phyloP scores from a whole-genome alignment of 164 flowering plant genomes.

The Tinospora cordifolia region DNA sequence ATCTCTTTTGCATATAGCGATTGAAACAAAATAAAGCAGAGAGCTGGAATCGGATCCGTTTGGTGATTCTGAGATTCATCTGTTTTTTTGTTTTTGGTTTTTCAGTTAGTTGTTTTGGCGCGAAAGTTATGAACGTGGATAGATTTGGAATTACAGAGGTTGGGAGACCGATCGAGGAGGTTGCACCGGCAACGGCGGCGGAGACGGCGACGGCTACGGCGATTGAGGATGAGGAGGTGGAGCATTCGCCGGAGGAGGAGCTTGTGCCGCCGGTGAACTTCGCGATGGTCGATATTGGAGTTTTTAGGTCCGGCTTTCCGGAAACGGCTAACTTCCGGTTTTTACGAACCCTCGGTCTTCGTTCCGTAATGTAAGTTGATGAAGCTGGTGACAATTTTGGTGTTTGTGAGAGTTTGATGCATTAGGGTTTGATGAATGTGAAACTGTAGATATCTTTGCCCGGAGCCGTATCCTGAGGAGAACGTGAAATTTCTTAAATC shows the following conservation, averaged over 20 bases:
- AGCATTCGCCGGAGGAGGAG: constrained; percentile 13
- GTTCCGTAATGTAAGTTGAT: constrained; percentile 66
- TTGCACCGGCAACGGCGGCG: neutral
- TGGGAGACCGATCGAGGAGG: constrained; percentile 12
- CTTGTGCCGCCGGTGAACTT: constrained; percentile 72
- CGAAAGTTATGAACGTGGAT: constrained; percentile 20
- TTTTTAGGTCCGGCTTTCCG: constrained; percentile 88
- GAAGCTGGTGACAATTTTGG: neutral
- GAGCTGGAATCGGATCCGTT: neutral
- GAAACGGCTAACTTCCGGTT: constrained; percentile 71
- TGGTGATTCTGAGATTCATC: neutral
- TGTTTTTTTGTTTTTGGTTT: neutral
- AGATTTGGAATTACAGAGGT: constrained; percentile 9
- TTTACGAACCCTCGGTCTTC: constrained; percentile 64
- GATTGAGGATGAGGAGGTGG: no score
- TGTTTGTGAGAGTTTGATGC: neutral
- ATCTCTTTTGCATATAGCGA: neutral
- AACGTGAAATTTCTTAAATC: constrained; percentile 60
- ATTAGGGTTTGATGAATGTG: constrained; percentile 9
- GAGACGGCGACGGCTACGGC: no score
- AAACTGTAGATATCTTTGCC: constrained; percentile 59
- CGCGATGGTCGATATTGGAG: constrained; percentile 77
- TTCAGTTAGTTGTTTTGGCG: constrained; percentile 15
- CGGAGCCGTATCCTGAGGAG: constrained; percentile 80
- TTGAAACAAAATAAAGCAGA: neutral